phyloP scores from a whole-genome alignment of 2,329 filamentous ascomycete species.

The Calycina marina region DNA sequence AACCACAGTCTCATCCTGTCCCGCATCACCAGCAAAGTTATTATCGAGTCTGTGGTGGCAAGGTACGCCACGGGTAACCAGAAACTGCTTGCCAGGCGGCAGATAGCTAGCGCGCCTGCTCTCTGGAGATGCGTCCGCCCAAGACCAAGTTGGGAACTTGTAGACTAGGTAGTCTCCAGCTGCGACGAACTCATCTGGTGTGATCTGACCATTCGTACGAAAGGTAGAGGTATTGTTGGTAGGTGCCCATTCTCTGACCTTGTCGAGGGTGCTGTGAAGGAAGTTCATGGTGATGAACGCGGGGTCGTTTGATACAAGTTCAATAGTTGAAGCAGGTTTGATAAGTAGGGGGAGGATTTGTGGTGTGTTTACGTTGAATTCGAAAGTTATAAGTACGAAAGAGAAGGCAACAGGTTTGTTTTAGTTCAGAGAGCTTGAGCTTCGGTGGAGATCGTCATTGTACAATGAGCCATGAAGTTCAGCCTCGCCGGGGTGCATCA shows the following conservation, averaged over 20 bases:
- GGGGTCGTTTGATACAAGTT: slow-evolving; percentile 3
- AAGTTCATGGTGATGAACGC: slow-evolving; percentile 38
- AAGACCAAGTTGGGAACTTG: slow-evolving; percentile 98
- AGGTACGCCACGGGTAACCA: slow-evolving; percentile 87
- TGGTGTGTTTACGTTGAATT: too few relatives aligned
- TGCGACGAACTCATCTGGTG: slow-evolving; percentile 88
- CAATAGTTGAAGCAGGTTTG: too few relatives aligned
- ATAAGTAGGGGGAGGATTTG: too few relatives aligned
- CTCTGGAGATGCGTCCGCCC: slow-evolving; percentile 76
- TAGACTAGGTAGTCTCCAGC: slow-evolving; percentile 96
- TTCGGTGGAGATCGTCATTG: too few relatives aligned
- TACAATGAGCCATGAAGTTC: too few relatives aligned
- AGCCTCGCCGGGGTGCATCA: too few relatives aligned
- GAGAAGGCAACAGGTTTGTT: too few relatives aligned
- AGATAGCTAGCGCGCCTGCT: slow-evolving; percentile 68
- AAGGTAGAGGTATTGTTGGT: slow-evolving; percentile 87
- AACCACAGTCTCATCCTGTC: slow-evolving; percentile 75
- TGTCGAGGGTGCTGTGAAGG: slow-evolving; percentile 84
- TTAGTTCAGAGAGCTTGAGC: too few relatives aligned
- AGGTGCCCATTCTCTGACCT: slow-evolving; percentile 81
- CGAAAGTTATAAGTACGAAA: too few relatives aligned
- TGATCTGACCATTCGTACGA: slow-evolving; percentile 86
- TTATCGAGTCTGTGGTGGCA: slow-evolving; percentile 86
- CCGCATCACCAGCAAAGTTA: slow-evolving; percentile 80
- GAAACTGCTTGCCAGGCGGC: slow-evolving; percentile 81